A percentile compares a stretch with the other conserved stretches of the same genome.
Evolutionary conservation across 177 flowering plant species (phyloP).

Genomic region (Vitis hybrid): DNA sequence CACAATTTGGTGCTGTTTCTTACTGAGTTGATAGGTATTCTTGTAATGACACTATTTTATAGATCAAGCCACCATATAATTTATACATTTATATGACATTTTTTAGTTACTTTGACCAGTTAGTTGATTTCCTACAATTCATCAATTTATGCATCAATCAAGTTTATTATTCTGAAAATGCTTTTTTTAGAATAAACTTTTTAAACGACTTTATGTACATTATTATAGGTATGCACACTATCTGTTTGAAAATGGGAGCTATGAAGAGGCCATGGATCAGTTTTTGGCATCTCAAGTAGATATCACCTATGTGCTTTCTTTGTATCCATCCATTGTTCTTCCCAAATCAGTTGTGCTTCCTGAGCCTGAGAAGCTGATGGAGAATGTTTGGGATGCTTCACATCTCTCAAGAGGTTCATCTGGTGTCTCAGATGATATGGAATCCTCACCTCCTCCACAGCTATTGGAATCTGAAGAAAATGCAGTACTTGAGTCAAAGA

Average conservation of each 20-base stretch:
- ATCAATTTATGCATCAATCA: too few species aligned
- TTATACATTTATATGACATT: too few species aligned
- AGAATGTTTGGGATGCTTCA: conserved; percentile 55
- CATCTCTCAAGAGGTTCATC: conserved; percentile 84
- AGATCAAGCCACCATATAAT: too few species aligned
- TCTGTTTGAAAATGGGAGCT: conserved; percentile 87
- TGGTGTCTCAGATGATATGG: conserved; percentile 88
- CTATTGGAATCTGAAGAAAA: conserved; percentile 59
- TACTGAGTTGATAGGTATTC: too few species aligned
- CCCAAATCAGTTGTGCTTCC: conserved; percentile 64
- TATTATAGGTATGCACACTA: conserved; percentile 87
- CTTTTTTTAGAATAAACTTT: neutral
- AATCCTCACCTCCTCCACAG: conserved; percentile 45
- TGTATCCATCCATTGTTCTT: conserved; percentile 78
- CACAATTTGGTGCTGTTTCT: too few species aligned
- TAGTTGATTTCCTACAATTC: too few species aligned
- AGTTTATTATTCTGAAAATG: neutral
- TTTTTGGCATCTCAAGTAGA: conserved; percentile 94
- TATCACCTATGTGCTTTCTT: conserved; percentile 82
- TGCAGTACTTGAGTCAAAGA: conserved; percentile 68
- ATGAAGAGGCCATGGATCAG: conserved; percentile 99
- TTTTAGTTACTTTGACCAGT: too few species aligned
- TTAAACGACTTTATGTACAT: conserved; percentile 1
- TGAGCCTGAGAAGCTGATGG: conserved; percentile 66
- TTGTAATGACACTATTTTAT: too few species aligned